Base-by-base conservation (phyloP, 2,329 filamentous ascomycete genomes). In the Diaporthe vexans region DNA sequence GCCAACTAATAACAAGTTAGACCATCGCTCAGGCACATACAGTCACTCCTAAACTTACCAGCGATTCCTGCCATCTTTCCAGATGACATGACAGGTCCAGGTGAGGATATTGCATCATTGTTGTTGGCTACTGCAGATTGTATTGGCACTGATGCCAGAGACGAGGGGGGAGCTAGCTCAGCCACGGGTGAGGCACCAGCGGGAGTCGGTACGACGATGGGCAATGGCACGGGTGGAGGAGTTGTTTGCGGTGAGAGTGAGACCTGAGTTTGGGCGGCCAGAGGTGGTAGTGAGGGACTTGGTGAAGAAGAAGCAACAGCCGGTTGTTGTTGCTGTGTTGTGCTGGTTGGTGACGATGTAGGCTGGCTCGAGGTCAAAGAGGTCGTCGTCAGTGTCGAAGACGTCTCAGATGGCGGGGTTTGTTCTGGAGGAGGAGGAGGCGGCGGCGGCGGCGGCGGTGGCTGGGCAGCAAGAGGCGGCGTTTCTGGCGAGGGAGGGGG, bases 51-150 rank as follows among this genome's bases (percentile, higher is more conserved):
- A 11, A 13, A 71, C 72, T 61, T 40, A 74, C 72, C 67, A 40
- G 37, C 56, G 37, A 74, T 74, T 3, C 72, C 72, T 29, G 72
- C 48, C 43, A 74, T 63, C n/a, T 59, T 24, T 19, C 57, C 72
- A 26, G 72, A 57, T 11, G 72, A 56, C 67, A 72, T 37, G 46
- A 54, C 57, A 24, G 56, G 46, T 19, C 56, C 57, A 24, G 48
- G 35, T 9, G 72, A 29, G 13, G 67, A n/a, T 26, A 48, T n/a
- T 26, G 26, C 10, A 52, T 40, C 56, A 33, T 54, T 63, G 1
- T 26, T 37, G 21, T 19, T 26, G 24, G 51, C 59, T 37, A 24
- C 24, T 21, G 59, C 48, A n/a, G 51, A 67, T 48, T 46, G 51
- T 24, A 57, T 24, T 6, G 57, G 58, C 15, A 17, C 46, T 63